A percentile compares a stretch with the other conserved stretches of the same genome.
These are phyloP conservation scores for Purpureocillium lavendulum DNA, from an alignment of 2,329 filamentous ascomycete species.

Conservation along the genomic window DNA sequence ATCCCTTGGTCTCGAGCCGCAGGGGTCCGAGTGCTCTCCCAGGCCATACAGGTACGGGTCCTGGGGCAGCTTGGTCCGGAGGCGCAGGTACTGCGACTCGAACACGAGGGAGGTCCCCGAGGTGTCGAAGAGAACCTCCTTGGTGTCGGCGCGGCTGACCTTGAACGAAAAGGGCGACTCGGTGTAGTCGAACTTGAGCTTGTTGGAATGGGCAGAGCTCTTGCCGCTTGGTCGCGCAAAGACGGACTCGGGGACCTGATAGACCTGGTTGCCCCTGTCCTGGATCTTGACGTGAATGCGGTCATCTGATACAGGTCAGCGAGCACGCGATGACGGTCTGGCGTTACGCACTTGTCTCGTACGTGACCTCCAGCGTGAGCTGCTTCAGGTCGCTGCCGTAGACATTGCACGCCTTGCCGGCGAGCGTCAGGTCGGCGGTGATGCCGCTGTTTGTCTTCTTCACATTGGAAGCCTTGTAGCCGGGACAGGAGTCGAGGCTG, in stretches of 20 bases:
- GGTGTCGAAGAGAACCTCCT: slow-evolving; percentile 60
- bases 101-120: slow-evolving; percentile 60
- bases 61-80: slow-evolving; percentile 61
- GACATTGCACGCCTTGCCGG: slow-evolving; percentile 63
- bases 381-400: slow-evolving; percentile 68
- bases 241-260: slow-evolving; percentile 64
- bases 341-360: slow-evolving; percentile 16
- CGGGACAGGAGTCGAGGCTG: slow-evolving; percentile 46
- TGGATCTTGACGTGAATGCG: slow-evolving; percentile 70
- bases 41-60: slow-evolving; percentile 69
- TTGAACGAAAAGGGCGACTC: slow-evolving; percentile 58
- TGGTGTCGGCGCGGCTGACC: slow-evolving; percentile 33
- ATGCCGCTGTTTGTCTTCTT: slow-evolving; percentile 43
- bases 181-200: slow-evolving; percentile 37
- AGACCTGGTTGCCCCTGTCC: slow-evolving; percentile 60
- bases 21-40: slow-evolving; percentile 71
- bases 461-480: slow-evolving; percentile 59
- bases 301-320: slow-evolving; percentile 32
- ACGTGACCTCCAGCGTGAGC: slow-evolving; percentile 53
- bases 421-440: slow-evolving; percentile 61
- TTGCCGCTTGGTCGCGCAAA: slow-evolving; percentile 42
- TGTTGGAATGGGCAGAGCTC: slow-evolving; percentile 19
- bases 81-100: slow-evolving; percentile 67
- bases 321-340: slow-evolving; percentile 21
- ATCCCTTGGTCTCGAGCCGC: slow-evolving; percentile 55